These are phyloP conservation scores for Phytophthora cactorum DNA, from an alignment of 352 stramenopile species.

Conservation along the genomic window DNA sequence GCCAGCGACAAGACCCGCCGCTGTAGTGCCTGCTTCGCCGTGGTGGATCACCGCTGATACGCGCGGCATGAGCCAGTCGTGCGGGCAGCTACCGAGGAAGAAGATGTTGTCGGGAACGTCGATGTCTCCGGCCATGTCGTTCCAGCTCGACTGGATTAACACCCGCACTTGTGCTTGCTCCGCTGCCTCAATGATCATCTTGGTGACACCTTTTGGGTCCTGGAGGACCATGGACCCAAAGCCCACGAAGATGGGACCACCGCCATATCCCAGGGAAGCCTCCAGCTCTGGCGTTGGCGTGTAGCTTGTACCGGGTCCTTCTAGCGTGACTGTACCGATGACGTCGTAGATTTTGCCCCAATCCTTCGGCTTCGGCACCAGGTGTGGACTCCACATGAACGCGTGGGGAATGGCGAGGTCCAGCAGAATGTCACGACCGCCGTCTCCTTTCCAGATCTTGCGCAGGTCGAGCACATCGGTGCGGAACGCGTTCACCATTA, in stretches of 20 bases:
- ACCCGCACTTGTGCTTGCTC: conserved; percentile 13
- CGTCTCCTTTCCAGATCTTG: conserved; percentile 24
- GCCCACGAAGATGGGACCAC: conserved; percentile 25
- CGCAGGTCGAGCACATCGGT: conserved; percentile 25
- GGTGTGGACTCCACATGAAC: conserved; percentile 29
- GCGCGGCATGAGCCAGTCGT: conserved; percentile 30
- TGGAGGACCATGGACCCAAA: conserved; percentile 31
- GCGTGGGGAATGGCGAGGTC: conserved; percentile 22
- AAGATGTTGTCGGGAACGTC: conserved; percentile 26
- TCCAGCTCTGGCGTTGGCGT: conserved; percentile 19
- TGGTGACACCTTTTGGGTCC: conserved; percentile 20
- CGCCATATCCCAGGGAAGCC: conserved; percentile 14
- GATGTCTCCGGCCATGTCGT: conserved; percentile 29
- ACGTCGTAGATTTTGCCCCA: conserved; percentile 26
- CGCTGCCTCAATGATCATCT: conserved; percentile 29
- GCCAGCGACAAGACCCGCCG: conserved; percentile 78
- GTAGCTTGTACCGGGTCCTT: conserved; percentile 4
- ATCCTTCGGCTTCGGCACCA: conserved; percentile 22
- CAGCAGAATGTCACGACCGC: conserved; percentile 14
- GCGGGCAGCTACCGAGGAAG: conserved; percentile 28
- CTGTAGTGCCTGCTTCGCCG: conserved; percentile 23
- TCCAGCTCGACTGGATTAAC: conserved; percentile 34
- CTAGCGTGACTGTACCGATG: conserved; percentile 25
- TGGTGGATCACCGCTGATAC: conserved; percentile 27
- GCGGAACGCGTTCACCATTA: conserved; percentile 29